phyloP scores from a whole-genome alignment of 495 filamentous ascomycete species.

The Niebla homalea region DNA sequence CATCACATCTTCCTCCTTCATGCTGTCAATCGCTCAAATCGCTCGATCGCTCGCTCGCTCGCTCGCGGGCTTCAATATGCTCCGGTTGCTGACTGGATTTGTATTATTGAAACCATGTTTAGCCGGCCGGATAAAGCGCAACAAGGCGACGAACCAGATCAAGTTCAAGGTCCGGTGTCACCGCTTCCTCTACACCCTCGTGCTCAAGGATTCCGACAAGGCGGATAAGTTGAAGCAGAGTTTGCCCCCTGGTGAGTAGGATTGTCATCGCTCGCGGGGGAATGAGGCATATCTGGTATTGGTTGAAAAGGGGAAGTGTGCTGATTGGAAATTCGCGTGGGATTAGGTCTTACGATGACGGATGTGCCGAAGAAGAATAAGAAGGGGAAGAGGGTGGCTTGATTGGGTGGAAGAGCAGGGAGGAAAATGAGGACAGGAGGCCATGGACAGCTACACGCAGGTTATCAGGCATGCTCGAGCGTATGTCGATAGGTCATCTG shows the following conservation, averaged over 20 bases:
- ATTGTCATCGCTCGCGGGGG: background rate
- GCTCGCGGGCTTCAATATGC: constrained; percentile 12
- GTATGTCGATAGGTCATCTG: no score
- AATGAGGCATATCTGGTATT: background rate
- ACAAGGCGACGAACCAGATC: constrained; percentile 70
- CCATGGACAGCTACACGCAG: background rate
- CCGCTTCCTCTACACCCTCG: constrained; percentile 87
- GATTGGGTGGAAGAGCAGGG: background rate
- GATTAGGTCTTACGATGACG: constrained; percentile 55
- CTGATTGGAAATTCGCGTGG: constrained; percentile 18
- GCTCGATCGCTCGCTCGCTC: background rate
- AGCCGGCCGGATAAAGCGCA: constrained; percentile 98
- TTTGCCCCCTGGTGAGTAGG: constrained; percentile 76
- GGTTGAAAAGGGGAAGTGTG: constrained; percentile 5
- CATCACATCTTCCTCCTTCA: background rate
- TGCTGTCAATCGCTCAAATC: background rate
- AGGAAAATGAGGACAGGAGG: background rate
- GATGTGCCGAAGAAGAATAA: constrained; percentile 66
- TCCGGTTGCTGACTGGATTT: background rate
- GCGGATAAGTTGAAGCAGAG: constrained; percentile 99
- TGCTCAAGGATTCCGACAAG: constrained; percentile 96
- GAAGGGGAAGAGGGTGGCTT: constrained; percentile 39
- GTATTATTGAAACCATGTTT: constrained; percentile 16
- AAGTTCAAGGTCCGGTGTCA: constrained; percentile 99
- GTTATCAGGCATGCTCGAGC: background rate